These are phyloP conservation scores for Psilocybe mexicana DNA, from an alignment of 1,284 basidiomycete species.

Conservation along the genomic window DNA sequence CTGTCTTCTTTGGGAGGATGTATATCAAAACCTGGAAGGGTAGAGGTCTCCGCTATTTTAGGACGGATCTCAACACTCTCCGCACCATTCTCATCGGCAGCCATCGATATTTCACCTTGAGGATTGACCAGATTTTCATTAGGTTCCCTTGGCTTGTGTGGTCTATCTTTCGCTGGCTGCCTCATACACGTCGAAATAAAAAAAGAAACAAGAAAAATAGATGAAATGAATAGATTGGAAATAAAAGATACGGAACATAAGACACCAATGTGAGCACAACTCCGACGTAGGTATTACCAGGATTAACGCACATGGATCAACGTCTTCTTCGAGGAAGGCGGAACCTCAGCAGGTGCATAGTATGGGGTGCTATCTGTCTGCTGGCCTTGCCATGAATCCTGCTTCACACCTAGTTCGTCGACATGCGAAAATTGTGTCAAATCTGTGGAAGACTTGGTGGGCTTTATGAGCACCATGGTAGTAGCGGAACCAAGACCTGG, in stretches of 20 bases:
- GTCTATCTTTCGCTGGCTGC: constrained; percentile 72
- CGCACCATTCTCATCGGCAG: neutral
- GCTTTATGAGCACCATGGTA: constrained; percentile 47
- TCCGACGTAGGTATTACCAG: constrained; percentile 53
- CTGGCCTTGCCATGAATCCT: constrained; percentile 16
- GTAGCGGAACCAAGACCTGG: constrained; percentile 45
- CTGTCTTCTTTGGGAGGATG: neutral
- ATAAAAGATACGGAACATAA: constrained; percentile 30
- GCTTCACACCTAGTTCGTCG: constrained; percentile 62
- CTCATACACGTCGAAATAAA: constrained; percentile 29
- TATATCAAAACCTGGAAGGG: neutral
- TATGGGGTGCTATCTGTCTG: constrained; percentile 25
- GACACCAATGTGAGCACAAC: constrained; percentile 38
- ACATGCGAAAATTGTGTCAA: constrained; percentile 33
- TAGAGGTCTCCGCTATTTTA: neutral
- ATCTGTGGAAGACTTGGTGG: constrained; percentile 29
- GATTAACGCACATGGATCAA: constrained; percentile 83
- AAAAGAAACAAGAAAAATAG: constrained; percentile 30
- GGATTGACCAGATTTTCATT: neutral
- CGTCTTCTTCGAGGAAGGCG: constrained; percentile 55
- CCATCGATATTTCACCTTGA: neutral
- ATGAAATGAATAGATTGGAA: constrained; percentile 30
- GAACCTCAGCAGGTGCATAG: constrained; percentile 35
- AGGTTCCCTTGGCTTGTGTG: constrained; percentile 60
- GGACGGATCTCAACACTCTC: neutral